These are phyloP conservation scores for Trametes cingulata DNA, from an alignment of 768 basidiomycete species.

Conservation along the genomic window DNA sequence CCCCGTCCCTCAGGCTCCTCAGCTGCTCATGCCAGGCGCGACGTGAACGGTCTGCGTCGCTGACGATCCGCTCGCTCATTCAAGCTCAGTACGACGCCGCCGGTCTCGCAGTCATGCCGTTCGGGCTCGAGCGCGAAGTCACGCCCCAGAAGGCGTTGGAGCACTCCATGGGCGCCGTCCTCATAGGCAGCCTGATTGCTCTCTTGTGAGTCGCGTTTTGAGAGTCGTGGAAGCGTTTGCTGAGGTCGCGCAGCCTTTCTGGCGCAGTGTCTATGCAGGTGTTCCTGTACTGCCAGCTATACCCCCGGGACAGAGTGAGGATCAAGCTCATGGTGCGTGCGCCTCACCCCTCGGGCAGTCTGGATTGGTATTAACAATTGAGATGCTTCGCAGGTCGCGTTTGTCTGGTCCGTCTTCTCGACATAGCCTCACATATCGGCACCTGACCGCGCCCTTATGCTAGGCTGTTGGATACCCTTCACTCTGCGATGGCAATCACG, in stretches of 20 bases:
- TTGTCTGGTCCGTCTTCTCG: conserved; percentile 9
- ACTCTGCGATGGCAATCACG: conserved; percentile 21
- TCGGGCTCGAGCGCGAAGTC: conserved; percentile 1
- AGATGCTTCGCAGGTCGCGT: not conserved
- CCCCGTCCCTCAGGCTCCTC: not conserved
- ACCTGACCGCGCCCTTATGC: not conserved
- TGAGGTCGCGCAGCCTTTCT: conserved; percentile 8
- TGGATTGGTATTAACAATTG: not conserved
- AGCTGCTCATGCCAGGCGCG: not conserved
- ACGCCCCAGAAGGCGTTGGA: conserved; percentile 8
- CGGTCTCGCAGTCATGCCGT: not conserved
- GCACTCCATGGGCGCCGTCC: conserved; percentile 19
- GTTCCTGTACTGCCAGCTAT: conserved; percentile 15
- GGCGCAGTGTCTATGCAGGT: conserved; percentile 21
- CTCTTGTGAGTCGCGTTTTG: conserved; percentile 8
- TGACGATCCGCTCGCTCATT: not conserved
- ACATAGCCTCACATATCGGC: no score
- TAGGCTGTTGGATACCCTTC: conserved; percentile 27
- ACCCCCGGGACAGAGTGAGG: conserved; percentile 11
- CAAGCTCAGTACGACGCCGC: not conserved
- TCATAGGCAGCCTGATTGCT: conserved; percentile 14
- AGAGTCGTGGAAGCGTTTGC: no score
- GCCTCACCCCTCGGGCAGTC: not conserved
- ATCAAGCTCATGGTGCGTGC: conserved; percentile 19
- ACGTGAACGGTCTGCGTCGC: not conserved